phyloP scores from a whole-genome alignment of 2,329 filamentous ascomycete species.

The Botrytis cinerea region DNA sequence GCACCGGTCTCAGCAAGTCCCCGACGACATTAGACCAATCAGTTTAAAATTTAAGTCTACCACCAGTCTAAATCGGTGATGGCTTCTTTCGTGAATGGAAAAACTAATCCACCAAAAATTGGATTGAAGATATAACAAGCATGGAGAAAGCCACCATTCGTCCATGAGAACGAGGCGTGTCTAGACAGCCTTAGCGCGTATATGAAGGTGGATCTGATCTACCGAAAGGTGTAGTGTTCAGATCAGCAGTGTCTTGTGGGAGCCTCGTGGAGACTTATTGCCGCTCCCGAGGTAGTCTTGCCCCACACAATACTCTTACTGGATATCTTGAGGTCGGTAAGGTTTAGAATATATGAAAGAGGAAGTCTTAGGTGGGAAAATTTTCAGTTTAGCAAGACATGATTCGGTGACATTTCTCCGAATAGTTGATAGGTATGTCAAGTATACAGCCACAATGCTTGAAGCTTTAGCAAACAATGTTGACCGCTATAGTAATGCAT shows the following conservation, averaged over 20 bases:
- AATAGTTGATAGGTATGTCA: not conserved
- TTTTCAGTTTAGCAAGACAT: not conserved
- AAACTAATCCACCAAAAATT: not conserved
- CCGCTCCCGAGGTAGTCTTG: not conserved
- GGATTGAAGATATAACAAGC: not conserved
- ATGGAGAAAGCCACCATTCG: not conserved
- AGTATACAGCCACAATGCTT: not conserved
- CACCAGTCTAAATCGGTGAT: not conserved
- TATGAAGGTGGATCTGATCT: not conserved
- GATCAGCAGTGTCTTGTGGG: not conserved
- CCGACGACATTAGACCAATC: not conserved
- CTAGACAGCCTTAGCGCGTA: constrained; percentile 5
- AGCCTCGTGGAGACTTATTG: not conserved
- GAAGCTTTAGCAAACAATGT: not conserved
- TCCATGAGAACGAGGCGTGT: not conserved
- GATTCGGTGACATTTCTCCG: not conserved
- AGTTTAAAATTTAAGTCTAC: not conserved
- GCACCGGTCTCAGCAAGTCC: not conserved
- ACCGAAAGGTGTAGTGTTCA: not conserved
- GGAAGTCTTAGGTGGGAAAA: not conserved
- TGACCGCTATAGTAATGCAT: not conserved
- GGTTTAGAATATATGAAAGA: constrained; percentile 2
- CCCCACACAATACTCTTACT: not conserved
- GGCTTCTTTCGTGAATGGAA: not conserved
- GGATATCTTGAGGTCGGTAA: not conserved